Evolutionary conservation across 768 basidiomycete genomes (phyloP).

Genomic region (Lactarius pseudohatsudake): DNA sequence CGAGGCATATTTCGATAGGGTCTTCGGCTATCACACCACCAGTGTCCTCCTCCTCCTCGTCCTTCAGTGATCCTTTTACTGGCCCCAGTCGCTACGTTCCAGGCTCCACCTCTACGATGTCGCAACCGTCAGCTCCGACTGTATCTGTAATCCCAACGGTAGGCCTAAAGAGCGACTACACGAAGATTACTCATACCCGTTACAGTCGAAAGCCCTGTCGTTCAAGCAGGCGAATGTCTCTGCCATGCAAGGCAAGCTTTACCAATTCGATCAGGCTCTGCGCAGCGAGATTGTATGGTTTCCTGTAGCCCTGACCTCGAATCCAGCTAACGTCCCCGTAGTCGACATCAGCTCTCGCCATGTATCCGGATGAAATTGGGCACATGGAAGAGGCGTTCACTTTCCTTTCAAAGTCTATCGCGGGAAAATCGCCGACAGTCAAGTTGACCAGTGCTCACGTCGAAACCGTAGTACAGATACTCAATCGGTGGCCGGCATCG

Average conservation of each 20-base stretch:
- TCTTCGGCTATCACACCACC: conserved; percentile 35
- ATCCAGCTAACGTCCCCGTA: conserved; percentile 33
- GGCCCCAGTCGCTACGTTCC: conserved; percentile 27
- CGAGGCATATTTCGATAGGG: conserved; percentile 52
- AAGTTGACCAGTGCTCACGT: conserved; percentile 50
- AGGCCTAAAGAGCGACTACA: conserved; percentile 2
- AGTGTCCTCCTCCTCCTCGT: conserved; percentile 34
- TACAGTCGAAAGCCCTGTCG: conserved; percentile 60
- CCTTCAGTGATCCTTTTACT: conserved; percentile 29
- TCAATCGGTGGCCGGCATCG: conserved; percentile 72
- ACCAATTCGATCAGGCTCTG: conserved; percentile 70
- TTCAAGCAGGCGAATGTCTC: conserved; percentile 83
- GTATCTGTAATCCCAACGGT: conserved; percentile 28
- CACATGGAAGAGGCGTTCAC: conserved; percentile 62
- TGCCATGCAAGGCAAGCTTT: conserved; percentile 77
- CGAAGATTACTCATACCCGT: not conserved
- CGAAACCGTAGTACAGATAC: conserved; percentile 59
- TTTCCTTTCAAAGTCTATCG: conserved; percentile 53
- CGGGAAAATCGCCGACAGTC: conserved; percentile 36
- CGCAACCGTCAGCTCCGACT: conserved; percentile 7
- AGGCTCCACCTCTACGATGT: conserved; percentile 4
- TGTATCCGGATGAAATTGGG: conserved; percentile 62
- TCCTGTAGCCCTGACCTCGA: conserved; percentile 1
- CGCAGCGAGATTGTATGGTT: conserved; percentile 64
- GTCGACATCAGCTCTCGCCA: conserved; percentile 70